Percentiles rank a stretch among this genome's conserved stretches.
Evolutionary conservation across 768 basidiomycete genomes (phyloP).

Genomic region (Tricholoma saponaceum): DNA sequence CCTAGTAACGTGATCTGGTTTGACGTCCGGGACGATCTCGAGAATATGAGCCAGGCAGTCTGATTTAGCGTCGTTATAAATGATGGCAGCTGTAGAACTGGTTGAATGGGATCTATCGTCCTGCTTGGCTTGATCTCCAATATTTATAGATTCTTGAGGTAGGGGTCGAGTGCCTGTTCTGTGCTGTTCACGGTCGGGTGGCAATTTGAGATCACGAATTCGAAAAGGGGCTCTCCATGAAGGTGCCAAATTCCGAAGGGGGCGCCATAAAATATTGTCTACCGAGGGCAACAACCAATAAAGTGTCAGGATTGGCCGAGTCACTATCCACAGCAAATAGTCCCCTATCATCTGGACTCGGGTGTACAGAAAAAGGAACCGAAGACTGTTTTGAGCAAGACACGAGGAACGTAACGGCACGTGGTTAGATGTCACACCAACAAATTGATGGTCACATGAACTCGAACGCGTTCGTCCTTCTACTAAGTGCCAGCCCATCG

Average conservation of each 20-base stretch:
- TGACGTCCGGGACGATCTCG: neutral
- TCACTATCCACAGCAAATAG: neutral
- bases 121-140: neutral
- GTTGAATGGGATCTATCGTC: neutral
- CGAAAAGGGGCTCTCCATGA: neutral
- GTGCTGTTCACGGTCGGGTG: neutral
- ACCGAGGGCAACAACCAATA: neutral
- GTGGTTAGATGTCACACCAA: neutral
- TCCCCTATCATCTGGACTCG: neutral
- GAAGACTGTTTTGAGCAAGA: neutral
- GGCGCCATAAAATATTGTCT: neutral
- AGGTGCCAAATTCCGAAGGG: neutral
- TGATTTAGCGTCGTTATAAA: neutral
- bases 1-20: neutral
- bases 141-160: neutral
- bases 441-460: no score
- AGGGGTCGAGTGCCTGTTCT: neutral
- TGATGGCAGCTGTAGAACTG: neutral
- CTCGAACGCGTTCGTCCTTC: no score
- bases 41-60: neutral
- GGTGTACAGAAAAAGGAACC: neutral
- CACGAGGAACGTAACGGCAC: neutral
- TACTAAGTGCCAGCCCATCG: no score
- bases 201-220: neutral
- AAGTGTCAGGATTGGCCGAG: neutral